These are phyloP conservation scores for Dichotomocladium elegans DNA, from an alignment of 371 early-diverging fungal genomes.

Conservation along the genomic window DNA sequence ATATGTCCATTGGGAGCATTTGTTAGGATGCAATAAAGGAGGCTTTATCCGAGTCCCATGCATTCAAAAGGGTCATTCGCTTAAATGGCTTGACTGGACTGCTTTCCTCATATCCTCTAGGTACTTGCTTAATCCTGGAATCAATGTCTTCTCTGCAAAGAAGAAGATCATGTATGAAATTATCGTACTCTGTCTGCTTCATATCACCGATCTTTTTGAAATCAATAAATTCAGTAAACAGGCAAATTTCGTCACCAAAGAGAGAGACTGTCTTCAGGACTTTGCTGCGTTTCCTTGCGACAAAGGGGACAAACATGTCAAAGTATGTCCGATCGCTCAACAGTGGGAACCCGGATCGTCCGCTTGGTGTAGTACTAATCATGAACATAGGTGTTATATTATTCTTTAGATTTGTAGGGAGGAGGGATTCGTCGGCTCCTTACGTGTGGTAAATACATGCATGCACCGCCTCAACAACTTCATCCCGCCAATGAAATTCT, in stretches of 20 bases:
- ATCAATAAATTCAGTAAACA: slow-evolving; percentile 3
- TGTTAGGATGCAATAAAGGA: no score
- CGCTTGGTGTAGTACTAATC: neutral
- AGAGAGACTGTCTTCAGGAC: neutral
- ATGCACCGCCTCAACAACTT: neutral
- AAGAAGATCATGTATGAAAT: neutral
- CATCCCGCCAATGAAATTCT: neutral
- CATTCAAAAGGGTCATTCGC: neutral
- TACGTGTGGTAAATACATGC: neutral
- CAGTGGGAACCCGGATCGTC: neutral
- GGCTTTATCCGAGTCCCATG: neutral
- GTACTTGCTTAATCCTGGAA: neutral
- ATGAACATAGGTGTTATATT: neutral
- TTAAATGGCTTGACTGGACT: neutral
- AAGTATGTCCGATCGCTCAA: neutral
- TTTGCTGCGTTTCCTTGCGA: neutral
- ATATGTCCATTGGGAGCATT: no score
- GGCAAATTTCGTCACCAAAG: neutral
- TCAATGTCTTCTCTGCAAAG: neutral
- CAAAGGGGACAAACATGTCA: neutral
- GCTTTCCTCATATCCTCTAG: neutral
- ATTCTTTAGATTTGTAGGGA: no score
- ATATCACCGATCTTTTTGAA: neutral
- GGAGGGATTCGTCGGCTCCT: no score
- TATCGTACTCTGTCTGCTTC: neutral